Percentiles rank a stretch among this genome's conserved stretches.
phyloP scores from a whole-genome alignment of 345 rosid genomes.

The Combretum micranthum region DNA sequence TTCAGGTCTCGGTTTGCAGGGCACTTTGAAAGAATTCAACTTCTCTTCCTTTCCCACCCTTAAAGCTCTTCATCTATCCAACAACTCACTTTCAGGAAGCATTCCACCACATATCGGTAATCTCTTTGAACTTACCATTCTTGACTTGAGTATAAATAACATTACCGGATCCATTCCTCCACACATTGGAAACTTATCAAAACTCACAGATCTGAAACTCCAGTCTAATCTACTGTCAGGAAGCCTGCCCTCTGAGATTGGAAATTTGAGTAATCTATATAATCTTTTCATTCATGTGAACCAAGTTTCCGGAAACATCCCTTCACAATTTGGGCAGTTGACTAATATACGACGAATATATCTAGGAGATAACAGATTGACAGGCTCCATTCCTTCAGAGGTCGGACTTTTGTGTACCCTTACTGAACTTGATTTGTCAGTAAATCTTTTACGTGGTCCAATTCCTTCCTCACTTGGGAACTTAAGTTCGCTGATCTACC shows the following conservation, averaged over 20 bases:
- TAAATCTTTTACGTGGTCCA: background rate
- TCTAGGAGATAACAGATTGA: background rate
- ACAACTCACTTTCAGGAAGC: slow-evolving; percentile 14
- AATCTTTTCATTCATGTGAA: no score
- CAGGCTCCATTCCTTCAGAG: background rate
- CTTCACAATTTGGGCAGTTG: background rate
- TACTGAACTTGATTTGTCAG: background rate
- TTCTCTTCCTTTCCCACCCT: slow-evolving; percentile 15
- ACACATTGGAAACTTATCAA: slow-evolving; percentile 1
- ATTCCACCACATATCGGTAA: slow-evolving; percentile 14
- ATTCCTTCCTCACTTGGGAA: background rate
- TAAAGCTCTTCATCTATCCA: background rate
- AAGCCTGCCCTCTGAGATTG: no score
- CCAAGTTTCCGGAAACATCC: no score
- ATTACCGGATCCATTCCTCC: background rate
- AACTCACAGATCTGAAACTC: background rate
- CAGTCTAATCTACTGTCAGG: no score
- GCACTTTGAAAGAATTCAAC: slow-evolving; percentile 10
- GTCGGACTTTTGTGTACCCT: background rate
- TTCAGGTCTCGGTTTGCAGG: background rate
- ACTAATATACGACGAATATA: background rate
- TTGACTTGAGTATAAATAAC: slow-evolving; percentile 6
- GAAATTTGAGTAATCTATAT: no score
- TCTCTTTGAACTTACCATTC: slow-evolving; percentile 12
- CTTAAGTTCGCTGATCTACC: background rate